Base-by-base conservation (phyloP, 805 yeast species). In the Wickerhamiella azymoides region DNA sequence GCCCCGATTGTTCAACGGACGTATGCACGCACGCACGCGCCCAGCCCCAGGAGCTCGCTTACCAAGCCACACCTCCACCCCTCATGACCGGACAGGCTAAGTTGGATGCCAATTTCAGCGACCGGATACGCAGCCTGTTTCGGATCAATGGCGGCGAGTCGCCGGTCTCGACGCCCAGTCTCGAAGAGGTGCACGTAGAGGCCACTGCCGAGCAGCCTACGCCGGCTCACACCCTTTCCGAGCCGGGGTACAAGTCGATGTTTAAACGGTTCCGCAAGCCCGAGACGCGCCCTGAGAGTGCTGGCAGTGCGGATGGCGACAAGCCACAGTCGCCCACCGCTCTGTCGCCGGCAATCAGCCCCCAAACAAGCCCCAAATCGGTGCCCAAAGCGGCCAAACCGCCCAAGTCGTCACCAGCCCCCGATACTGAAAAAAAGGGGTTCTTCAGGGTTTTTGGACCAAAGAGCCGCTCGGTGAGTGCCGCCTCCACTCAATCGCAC, bases 241-340 rank as follows among this genome's bases (percentile, higher is more conserved):
- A 18, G n/a, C 28, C 43, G 17, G 43, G 32, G 28, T 10, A 32
- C 39, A 41, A 41, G 39, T 19, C 38, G 14, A 41, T 41, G 38
- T 41, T 41, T 21, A 32, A 33, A 38, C 14, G 44, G 37, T 28
- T 41, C 14, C 44, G 41, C 33, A 33, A 41, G 33, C 44, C 38
- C n/a, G 39, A 33, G 10, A 30, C 19, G 13, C 24, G 21, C 13
- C 10, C 25, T 24, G 33, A 30, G 6, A 21, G 24, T 7, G 4
- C 7, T 5, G 24, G 24, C 6, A 7, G 6, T 7, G 24, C 24
- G 4, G 6, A 21, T 5, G 35, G n/a, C 18, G 36, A 39, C 2
- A 19, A 18, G 10, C 14, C n/a, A 5, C 2, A 11, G 11, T 10
- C 19, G 2, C n/a, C 28, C 17, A 17, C 19, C 3, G 16, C 17